Evolutionary conservation across 176 grass and related monocot genomes (phyloP).

Genomic region (Areca catechu): DNA sequence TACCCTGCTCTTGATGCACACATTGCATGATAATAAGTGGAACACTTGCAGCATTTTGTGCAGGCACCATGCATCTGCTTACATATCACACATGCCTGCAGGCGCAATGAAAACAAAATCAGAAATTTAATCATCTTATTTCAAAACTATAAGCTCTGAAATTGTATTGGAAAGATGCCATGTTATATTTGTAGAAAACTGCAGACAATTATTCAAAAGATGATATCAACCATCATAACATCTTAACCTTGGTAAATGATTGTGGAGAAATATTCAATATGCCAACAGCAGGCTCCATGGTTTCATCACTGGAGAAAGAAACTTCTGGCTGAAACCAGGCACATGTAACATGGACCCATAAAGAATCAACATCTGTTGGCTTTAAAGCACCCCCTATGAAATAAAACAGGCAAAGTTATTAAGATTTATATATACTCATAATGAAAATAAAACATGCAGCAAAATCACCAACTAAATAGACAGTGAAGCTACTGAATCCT

Average conservation of each 20-base stretch:
- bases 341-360: conserved; percentile 94
- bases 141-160: too few species aligned
- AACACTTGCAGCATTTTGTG: conserved; percentile 78
- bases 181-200: conserved; percentile 4
- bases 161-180: too few species aligned
- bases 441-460: too few species aligned
- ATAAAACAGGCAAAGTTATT: neutral
- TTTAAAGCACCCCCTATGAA: conserved; percentile 76
- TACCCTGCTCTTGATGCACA: conserved; percentile 95
- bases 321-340: conserved; percentile 95
- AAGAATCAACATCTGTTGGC: conserved; percentile 63
- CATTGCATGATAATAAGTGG: conserved; percentile 77
- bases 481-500: too few species aligned
- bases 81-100: conserved; percentile 82
- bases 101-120: conserved; percentile 8
- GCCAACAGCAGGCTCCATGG: conserved; percentile 83
- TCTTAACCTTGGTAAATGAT: conserved; percentile 70
- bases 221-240: too few species aligned
- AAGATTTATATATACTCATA: too few species aligned
- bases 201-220: neutral
- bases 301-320: conserved; percentile 54
- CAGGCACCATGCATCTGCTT: conserved; percentile 86
- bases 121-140: too few species aligned
- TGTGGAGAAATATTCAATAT: conserved; percentile 69
- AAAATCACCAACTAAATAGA: too few species aligned